These are phyloP conservation scores for Tritrichomonas musculus DNA, from an alignment of 208 protist genomes.

Conservation along the genomic window DNA sequence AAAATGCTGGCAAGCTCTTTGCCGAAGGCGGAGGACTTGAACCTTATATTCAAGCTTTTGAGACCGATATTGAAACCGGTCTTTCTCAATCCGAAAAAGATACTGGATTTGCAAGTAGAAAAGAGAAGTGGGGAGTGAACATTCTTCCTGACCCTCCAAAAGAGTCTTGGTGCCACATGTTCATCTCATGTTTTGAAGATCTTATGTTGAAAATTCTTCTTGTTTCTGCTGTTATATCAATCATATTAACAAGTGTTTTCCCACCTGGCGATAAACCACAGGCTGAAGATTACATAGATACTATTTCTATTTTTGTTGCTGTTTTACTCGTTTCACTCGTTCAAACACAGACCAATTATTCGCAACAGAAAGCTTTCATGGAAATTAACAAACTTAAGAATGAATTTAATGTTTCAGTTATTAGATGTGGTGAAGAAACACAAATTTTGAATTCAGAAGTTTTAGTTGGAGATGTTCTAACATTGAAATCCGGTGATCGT, in stretches of 20 bases:
- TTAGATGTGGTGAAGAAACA: neutral
- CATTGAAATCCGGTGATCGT: conserved; percentile 34
- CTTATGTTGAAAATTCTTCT: neutral
- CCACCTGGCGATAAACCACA: neutral
- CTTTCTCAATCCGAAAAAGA: neutral
- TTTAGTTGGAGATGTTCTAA: conserved; percentile 33
- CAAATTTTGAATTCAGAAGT: neutral
- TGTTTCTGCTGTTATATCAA: neutral
- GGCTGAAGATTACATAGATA: neutral
- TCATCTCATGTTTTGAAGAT: neutral
- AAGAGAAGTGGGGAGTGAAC: neutral
- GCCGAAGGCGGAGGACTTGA: neutral
- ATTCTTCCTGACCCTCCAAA: neutral
- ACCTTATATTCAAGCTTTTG: neutral
- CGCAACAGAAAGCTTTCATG: neutral
- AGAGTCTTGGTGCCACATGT: neutral
- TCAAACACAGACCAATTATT: neutral
- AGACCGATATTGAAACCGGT: neutral
- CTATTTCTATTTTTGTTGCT: neutral
- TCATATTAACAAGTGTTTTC: neutral
- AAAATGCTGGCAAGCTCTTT: no score
- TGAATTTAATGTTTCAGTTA: neutral
- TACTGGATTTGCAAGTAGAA: neutral
- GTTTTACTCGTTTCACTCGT: neutral
- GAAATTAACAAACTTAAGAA: conserved; percentile 17